Evolutionary conservation across 495 filamentous ascomycete genomes (phyloP).

Genomic region (Delitschia confertaspora): DNA sequence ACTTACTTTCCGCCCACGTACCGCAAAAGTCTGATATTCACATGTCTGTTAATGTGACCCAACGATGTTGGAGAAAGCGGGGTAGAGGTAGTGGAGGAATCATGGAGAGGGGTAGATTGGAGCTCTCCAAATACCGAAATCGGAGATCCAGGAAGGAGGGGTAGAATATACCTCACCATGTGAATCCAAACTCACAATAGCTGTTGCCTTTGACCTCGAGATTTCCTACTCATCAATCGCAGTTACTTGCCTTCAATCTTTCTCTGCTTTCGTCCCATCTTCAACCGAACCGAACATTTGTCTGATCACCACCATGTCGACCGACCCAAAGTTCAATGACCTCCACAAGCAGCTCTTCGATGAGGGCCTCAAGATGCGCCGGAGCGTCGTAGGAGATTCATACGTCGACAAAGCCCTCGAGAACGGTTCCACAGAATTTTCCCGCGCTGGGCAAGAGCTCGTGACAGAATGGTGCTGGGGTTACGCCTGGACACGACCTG

Average conservation of each 20-base stretch:
- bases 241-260: slow-evolving; percentile 4
- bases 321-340: slow-evolving; percentile 23
- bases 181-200: slow-evolving; percentile 13
- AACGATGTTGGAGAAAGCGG: slow-evolving; percentile 16
- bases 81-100: slow-evolving; percentile 12
- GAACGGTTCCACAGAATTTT: slow-evolving; percentile 41
- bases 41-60: neutral
- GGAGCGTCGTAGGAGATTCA: slow-evolving; percentile 44
- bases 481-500: slow-evolving; percentile 46
- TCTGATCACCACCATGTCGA: slow-evolving; percentile 21
- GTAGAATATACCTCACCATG: neutral
- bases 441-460: slow-evolving; percentile 44
- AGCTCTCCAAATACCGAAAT: slow-evolving; percentile 9
- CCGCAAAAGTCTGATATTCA: neutral
- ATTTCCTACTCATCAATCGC: neutral
- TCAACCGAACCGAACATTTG: slow-evolving; percentile 16
- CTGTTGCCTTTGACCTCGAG: neutral
- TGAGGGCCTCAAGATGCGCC: slow-evolving; percentile 47
- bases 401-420: slow-evolving; percentile 44
- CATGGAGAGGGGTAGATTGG: too few relatives aligned
- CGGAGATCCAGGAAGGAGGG: slow-evolving; percentile 17
- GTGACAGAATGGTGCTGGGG: slow-evolving; percentile 51
- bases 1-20: neutral
- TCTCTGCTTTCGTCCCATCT: slow-evolving; percentile 3
- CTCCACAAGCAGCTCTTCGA: slow-evolving; percentile 47